phyloP scores from a whole-genome alignment of 1,139 yeast genomes.

The Hyphopichia fennica region DNA sequence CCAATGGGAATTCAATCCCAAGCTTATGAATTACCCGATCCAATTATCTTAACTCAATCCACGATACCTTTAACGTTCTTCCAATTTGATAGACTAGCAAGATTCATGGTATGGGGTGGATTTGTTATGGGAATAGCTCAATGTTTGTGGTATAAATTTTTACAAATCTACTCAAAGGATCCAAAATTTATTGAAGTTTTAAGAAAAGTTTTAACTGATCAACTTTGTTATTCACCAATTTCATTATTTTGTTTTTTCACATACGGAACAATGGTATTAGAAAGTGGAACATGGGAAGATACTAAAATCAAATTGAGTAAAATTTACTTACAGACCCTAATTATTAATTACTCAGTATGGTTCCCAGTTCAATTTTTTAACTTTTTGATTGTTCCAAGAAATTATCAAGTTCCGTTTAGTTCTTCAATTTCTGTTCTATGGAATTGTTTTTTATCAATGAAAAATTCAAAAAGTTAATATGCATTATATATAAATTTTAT shows the following conservation, averaged over 20 bases:
- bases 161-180: conserved; percentile 79
- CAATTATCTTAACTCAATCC: background rate
- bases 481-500: too few relatives aligned
- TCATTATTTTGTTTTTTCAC: conserved; percentile 79
- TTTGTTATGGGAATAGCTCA: conserved; percentile 78
- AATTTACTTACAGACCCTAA: conserved; percentile 72
- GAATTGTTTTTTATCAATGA: conserved; percentile 87
- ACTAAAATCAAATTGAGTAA: conserved; percentile 61
- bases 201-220: conserved; percentile 87
- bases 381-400: conserved; percentile 75
- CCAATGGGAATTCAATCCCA: conserved; percentile 2
- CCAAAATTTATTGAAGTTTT: conserved; percentile 81
- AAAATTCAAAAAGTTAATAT: conserved; percentile 40
- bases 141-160: conserved; percentile 83
- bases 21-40: conserved; percentile 2
- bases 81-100: conserved; percentile 68
- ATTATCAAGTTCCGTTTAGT: conserved; percentile 87
- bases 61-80: conserved; percentile 41
- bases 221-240: conserved; percentile 82
- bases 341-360: conserved; percentile 87
- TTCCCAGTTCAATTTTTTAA: conserved; percentile 91
- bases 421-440: conserved; percentile 87
- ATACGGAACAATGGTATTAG: conserved; percentile 80
- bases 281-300: conserved; percentile 67
- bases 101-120: conserved; percentile 83